Conservation (phyloP, 768 basidiomycete genomes). For the Russula foetens region DNA sequence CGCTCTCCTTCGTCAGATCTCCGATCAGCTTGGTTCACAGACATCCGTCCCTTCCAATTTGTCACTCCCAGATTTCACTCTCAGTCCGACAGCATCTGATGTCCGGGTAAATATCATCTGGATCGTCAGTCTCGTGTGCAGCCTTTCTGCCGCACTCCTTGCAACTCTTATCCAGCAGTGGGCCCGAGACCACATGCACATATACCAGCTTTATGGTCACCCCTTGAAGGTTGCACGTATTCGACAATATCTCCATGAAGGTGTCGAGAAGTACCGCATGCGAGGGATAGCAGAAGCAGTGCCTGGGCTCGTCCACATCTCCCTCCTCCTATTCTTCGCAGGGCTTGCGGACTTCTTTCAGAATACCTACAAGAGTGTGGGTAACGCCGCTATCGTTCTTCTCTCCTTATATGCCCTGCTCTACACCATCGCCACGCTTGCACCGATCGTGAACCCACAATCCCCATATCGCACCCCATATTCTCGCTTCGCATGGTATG, state of each 20-base stretch:
- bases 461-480: constrained; percentile 10
- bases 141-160: constrained; percentile 34
- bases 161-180: constrained; percentile 46
- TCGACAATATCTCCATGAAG: constrained; percentile 31
- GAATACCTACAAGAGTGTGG: constrained; percentile 21
- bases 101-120: constrained; percentile 35
- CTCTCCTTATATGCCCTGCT: not conserved
- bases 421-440: constrained; percentile 12
- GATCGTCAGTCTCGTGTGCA: constrained; percentile 32
- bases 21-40: constrained; percentile 1
- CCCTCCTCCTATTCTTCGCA: constrained; percentile 43
- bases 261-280: constrained; percentile 34
- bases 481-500: constrained; percentile 2
- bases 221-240: constrained; percentile 32
- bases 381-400: not conserved
- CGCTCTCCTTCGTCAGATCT: constrained; percentile 7
- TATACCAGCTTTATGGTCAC: constrained; percentile 25
- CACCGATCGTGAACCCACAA: not conserved
- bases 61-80: not conserved
- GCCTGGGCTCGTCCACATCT: constrained; percentile 41
- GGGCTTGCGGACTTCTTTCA: constrained; percentile 39
- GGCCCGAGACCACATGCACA: constrained; percentile 31
- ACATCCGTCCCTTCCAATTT: not conserved
- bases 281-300: constrained; percentile 35
- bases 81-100: constrained; percentile 25